Percentiles rank a stretch among this genome's conserved stretches.
Evolutionary conservation across 148 eudicot species (phyloP).

Genomic region (Rhododendron molle): DNA sequence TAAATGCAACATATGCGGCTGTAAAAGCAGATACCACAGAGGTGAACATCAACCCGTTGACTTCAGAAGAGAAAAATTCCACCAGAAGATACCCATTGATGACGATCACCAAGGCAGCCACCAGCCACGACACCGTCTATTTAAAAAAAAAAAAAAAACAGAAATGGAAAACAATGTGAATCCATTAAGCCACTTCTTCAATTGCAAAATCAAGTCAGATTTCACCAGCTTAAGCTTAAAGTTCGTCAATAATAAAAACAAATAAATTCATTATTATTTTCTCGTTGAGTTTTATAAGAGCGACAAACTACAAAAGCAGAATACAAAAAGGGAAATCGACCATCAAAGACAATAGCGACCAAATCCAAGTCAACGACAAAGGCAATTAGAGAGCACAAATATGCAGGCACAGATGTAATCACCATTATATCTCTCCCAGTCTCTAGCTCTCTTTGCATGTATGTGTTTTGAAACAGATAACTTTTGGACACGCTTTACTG

Average conservation of each 20-base stretch:
- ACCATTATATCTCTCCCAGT: background rate
- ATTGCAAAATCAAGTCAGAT: background rate
- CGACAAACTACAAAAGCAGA: background rate
- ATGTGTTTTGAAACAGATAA: background rate
- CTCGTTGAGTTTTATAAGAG: background rate
- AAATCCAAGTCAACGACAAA: background rate
- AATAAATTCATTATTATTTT: no score
- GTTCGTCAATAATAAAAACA: background rate
- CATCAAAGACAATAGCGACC: background rate
- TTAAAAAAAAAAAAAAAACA: background rate
- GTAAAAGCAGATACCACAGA: slow-evolving; percentile 25
- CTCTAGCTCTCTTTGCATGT: background rate
- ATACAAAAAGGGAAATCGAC: background rate
- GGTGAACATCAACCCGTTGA: slow-evolving; percentile 28
- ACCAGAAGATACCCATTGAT: slow-evolving; percentile 62
- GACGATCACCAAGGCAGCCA: slow-evolving; percentile 51
- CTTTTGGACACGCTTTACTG: background rate
- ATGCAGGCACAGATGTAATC: background rate
- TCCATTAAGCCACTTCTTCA: background rate
- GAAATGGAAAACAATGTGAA: background rate
- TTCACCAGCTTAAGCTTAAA: background rate
- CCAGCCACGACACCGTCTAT: slow-evolving; percentile 48
- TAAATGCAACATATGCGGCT: slow-evolving; percentile 42
- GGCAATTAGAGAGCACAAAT: background rate
- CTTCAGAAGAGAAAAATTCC: slow-evolving; percentile 45